These are phyloP conservation scores for Ustilago curta DNA, from an alignment of 1,284 basidiomycete genomes.

Conservation along the genomic window DNA sequence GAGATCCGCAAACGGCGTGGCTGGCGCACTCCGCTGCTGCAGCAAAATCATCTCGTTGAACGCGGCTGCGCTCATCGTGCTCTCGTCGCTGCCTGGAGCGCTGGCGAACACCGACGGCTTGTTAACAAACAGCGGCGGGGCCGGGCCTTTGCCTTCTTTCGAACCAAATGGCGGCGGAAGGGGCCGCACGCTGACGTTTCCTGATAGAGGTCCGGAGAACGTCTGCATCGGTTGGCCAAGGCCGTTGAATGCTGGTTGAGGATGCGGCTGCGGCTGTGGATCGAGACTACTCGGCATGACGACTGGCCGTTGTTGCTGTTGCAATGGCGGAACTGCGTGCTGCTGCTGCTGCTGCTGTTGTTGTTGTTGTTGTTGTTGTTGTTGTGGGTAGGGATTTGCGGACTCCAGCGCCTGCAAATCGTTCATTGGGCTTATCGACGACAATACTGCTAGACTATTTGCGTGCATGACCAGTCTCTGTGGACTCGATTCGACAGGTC, in stretches of 20 bases:
- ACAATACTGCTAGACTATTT: not conserved
- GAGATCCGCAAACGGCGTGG: slow-evolving; percentile 14
- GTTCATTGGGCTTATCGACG: slow-evolving; percentile 10
- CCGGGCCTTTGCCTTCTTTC: not conserved
- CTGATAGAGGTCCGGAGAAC: slow-evolving; percentile 1
- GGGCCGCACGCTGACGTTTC: too few species aligned
- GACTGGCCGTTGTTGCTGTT: slow-evolving; percentile 12
- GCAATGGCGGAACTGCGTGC: not conserved
- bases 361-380: slow-evolving; percentile 3
- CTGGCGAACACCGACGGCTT: slow-evolving; percentile 16
- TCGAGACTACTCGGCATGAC: slow-evolving; percentile 9
- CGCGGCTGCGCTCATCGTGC: not conserved
- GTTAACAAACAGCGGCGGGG: not conserved
- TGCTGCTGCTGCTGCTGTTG: not conserved
- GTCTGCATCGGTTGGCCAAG: not conserved
- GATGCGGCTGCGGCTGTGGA: not conserved
- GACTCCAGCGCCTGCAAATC: slow-evolving; percentile 5
- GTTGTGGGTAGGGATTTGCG: not conserved
- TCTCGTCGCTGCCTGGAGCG: not conserved
- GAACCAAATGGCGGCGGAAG: not conserved
- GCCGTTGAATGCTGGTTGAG: not conserved
- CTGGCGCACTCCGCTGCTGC: not conserved
- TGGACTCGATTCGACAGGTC: slow-evolving; percentile 7
- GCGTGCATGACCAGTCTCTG: slow-evolving; percentile 2
- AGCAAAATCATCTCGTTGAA: not conserved